Base-by-base conservation (phyloP, 2,329 filamentous ascomycete species). In the Neophaeococcomyces aloes region DNA sequence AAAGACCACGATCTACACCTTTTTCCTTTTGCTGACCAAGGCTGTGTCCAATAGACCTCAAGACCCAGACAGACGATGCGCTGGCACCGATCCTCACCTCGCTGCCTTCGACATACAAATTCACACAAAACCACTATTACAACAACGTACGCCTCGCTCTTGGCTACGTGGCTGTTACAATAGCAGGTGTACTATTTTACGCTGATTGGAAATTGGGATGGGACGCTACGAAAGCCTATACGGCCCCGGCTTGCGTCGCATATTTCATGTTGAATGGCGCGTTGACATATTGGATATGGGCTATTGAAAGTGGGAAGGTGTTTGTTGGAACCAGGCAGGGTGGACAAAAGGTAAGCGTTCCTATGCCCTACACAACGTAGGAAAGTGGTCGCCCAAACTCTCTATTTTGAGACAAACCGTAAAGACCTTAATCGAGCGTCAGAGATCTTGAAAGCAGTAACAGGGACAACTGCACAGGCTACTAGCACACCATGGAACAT, bases 31-130 rank as follows among this genome's bases (percentile, higher is more conserved):
- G 30, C 23, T 31, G 17, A 32, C 43, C 19, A 33, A 33, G 29
- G 35, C 45, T 13, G 30, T 45, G 23, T 35, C 23, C 42, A 32
- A 11, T 61, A 94, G 91, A 96, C 62, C 81, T 98, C 52, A 96
- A 96, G 67, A 94, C 91, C 69, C 93, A 88, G 30, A 86, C 85
- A 53, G 91, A 98, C 68, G 91, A 98, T 67, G 86, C 88, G 45
- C 81, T 98, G 48, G 79, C 84, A 47, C 87, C 91, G 67, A 96
- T 96, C 70, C 79, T 98, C 51, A 89, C 86, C 65, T 84, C 79
- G 25, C 79, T 96, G n/a, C 61, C 80, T 74, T 58, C 62, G 15
- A 64, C 65, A 15, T 66, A 65, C 52, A 59, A 60, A 53, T 95
- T 95, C 71, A 75, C 69, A 50, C 87, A 94, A 65, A 80, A 83